These are phyloP conservation scores for Toxoplasma gondii DNA, from an alignment of 169 alveolate genomes.

Conservation along the genomic window DNA sequence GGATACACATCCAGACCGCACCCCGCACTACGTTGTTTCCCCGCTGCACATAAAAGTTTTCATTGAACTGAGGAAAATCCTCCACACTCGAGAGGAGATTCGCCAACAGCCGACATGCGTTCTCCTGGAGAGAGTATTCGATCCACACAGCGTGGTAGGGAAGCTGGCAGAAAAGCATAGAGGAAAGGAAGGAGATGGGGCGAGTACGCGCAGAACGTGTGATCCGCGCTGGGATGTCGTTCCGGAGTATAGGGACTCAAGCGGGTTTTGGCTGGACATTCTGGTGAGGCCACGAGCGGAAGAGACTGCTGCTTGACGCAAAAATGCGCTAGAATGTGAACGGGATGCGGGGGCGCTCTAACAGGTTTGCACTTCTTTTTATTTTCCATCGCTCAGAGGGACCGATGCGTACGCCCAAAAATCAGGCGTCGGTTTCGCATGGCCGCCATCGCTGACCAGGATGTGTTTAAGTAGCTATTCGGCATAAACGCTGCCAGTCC, in stretches of 20 bases:
- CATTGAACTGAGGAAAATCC: neutral
- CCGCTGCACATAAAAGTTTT: constrained; percentile 16
- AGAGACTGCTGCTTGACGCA: neutral
- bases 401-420: no score
- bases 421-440: no score
- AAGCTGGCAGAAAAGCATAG: neutral
- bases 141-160: neutral
- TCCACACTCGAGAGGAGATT: neutral
- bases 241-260: constrained; percentile 12
- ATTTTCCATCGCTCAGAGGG: no score
- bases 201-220: neutral
- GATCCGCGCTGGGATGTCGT: neutral
- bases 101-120: constrained; percentile 32
- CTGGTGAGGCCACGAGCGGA: neutral
- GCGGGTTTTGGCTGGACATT: neutral
- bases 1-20: constrained; percentile 10
- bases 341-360: no score
- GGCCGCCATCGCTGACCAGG: no score
- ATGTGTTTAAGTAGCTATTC: no score
- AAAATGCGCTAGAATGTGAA: no score
- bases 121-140: neutral
- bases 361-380: no score
- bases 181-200: neutral
- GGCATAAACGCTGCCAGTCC: no score
- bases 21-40: neutral